A percentile compares a stretch with the other conserved stretches of the same genome.
These are phyloP conservation scores for Pseudocercospora vitis DNA, from an alignment of 2,329 filamentous ascomycete genomes.

Conservation along the genomic window DNA sequence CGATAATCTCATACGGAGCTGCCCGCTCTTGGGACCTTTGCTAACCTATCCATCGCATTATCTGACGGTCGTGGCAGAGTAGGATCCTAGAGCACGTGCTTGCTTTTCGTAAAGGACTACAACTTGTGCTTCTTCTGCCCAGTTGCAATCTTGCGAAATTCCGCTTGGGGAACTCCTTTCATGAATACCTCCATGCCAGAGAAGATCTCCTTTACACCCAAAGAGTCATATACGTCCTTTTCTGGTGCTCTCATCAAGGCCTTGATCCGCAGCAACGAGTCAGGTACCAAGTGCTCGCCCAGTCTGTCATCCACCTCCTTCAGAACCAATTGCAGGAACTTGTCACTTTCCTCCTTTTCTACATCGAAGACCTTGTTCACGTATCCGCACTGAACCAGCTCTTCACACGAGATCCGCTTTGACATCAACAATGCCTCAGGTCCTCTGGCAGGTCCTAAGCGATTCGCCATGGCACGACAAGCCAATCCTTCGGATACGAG, in stretches of 20 bases:
- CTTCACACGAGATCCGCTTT: constrained; percentile 69
- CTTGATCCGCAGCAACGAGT: constrained; percentile 82
- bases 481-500: constrained; percentile 87
- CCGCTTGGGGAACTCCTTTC: constrained; percentile 77
- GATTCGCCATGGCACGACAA: constrained; percentile 72
- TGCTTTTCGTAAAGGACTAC: constrained; percentile 44
- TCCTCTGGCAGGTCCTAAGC: constrained; percentile 76
- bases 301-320: constrained; percentile 77
- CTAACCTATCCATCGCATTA: too few relatives aligned
- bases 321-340: constrained; percentile 71
- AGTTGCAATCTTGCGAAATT: constrained; percentile 80
- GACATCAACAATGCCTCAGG: constrained; percentile 95
- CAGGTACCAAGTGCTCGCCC: constrained; percentile 74
- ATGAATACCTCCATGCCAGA: constrained; percentile 79
- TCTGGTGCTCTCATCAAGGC: constrained; percentile 74
- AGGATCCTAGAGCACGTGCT: too few relatives aligned
- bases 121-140: constrained; percentile 95
- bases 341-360: constrained; percentile 60
- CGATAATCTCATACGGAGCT: too few relatives aligned
- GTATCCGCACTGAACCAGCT: constrained; percentile 74
- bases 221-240: constrained; percentile 68
- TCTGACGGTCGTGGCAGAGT: too few relatives aligned
- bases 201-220: constrained; percentile 84
- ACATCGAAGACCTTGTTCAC: constrained; percentile 78
- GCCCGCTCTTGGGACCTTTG: too few relatives aligned